These are phyloP conservation scores for Coemansia sp. DNA, from an alignment of 192 early-diverging fungal species.

Conservation along the genomic window DNA sequence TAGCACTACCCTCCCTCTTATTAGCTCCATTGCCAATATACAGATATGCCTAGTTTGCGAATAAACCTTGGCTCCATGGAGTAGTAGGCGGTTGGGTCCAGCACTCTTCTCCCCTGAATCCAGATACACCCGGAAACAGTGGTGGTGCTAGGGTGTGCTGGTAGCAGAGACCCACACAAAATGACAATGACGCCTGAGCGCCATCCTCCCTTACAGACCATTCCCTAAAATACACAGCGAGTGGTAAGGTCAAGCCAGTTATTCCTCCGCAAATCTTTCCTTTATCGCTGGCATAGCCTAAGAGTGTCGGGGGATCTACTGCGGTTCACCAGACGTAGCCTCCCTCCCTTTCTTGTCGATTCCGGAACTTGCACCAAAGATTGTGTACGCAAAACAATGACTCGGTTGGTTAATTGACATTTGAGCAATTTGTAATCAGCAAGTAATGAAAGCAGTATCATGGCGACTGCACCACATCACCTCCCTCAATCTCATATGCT, in stretches of 20 bases:
- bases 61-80: background rate
- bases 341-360: background rate
- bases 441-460: too few species aligned
- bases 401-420: background rate
- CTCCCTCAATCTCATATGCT: too few species aligned
- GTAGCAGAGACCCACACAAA: conserved; percentile 1
- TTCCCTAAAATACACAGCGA: background rate
- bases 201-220: background rate
- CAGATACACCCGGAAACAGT: background rate
- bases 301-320: background rate
- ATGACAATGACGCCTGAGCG: background rate
- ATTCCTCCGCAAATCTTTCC: background rate
- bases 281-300: background rate
- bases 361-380: background rate
- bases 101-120: background rate
- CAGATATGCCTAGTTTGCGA: background rate
- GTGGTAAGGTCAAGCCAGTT: background rate
- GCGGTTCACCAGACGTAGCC: background rate
- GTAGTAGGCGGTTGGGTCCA: conserved; percentile 11
- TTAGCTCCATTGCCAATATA: background rate
- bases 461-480: too few species aligned
- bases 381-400: background rate
- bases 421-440: background rate
- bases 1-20: background rate
- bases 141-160: background rate